Evolutionary conservation across 768 basidiomycete genomes (phyloP).

Genomic region (Amyloporia xantha): DNA sequence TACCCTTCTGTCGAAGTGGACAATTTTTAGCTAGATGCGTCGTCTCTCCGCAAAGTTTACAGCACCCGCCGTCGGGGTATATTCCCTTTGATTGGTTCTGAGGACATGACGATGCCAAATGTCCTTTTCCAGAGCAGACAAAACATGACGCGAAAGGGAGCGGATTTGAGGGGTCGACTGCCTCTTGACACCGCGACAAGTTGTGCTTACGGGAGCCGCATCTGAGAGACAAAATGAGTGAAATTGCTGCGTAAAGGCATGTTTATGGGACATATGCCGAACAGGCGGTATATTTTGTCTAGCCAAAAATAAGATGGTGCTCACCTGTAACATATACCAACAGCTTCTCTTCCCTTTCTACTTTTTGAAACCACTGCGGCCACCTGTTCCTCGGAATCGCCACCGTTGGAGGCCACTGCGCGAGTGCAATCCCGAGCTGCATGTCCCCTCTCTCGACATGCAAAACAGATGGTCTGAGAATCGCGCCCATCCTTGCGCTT

Average conservation of each 20-base stretch:
- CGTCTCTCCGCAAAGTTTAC: constrained; percentile 83
- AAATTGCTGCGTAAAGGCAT: not conserved
- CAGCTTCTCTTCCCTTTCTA: constrained; percentile 55
- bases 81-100: constrained; percentile 74
- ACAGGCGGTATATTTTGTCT: no score
- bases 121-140: constrained; percentile 78
- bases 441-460: constrained; percentile 81
- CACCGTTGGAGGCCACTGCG: constrained; percentile 22
- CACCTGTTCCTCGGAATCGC: constrained; percentile 11
- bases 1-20: constrained; percentile 53
- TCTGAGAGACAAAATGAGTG: constrained; percentile 30
- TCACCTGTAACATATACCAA: constrained; percentile 43
- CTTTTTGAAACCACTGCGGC: constrained; percentile 16
- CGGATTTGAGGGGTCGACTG: constrained; percentile 53
- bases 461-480: constrained; percentile 69
- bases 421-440: constrained; percentile 76
- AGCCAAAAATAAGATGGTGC: no score
- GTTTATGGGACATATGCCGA: no score
- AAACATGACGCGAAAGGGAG: constrained; percentile 90
- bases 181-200: constrained; percentile 70
- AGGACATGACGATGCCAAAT: constrained; percentile 80
- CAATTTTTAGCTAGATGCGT: constrained; percentile 86
- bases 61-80: constrained; percentile 87
- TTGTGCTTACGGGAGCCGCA: constrained; percentile 79
- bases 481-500: constrained; percentile 54